phyloP scores from a whole-genome alignment of 23 red algal species.

The Agarophyton chilense region DNA sequence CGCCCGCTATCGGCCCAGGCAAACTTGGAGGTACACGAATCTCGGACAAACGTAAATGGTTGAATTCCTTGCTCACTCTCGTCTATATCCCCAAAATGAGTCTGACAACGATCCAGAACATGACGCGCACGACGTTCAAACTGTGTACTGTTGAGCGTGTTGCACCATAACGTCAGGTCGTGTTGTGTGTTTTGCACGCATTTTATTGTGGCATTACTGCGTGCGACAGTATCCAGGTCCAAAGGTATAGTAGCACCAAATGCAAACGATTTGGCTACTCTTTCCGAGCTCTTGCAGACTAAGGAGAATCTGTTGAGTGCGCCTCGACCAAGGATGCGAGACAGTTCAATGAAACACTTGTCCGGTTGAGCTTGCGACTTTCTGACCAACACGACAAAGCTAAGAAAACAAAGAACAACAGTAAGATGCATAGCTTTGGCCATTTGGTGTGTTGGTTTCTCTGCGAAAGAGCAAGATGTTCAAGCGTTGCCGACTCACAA shows the following conservation, averaged over 20 bases:
- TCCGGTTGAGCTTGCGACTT: no score
- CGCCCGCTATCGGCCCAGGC: background rate
- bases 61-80: background rate
- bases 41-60: background rate
- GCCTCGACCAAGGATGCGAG: background rate
- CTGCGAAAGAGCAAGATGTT: no score
- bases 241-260: no score
- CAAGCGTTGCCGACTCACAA: no score
- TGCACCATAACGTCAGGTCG: background rate
- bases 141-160: background rate
- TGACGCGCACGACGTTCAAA: background rate
- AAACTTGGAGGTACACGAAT: background rate
- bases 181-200: background rate
- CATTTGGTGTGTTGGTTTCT: no score
- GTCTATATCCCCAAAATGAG: no score
- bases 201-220: background rate
- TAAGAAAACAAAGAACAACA: no score
- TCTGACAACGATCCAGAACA: background rate
- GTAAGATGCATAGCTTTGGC: no score
- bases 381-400: no score
- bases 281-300: background rate
- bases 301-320: background rate
- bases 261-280: background rate
- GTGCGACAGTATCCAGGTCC: background rate
- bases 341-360: background rate